Conservation (phyloP, 768 basidiomycete species). For the Coprinellus micaceus region DNA sequence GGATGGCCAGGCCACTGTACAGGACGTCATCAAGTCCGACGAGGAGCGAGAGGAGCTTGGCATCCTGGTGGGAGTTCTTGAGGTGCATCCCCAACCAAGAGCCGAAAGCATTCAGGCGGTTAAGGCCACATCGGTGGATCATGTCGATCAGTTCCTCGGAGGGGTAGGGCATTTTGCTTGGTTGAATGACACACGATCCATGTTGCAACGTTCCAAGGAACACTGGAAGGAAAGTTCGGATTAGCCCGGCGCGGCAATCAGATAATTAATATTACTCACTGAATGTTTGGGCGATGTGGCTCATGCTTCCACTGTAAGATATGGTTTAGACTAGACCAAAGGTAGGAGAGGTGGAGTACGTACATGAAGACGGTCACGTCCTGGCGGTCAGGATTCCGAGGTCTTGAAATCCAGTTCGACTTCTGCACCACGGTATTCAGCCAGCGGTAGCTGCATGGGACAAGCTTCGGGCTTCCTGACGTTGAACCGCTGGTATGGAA, state of each 20-base stretch:
- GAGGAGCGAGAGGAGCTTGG: constrained; percentile 58
- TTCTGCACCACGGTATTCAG: constrained; percentile 59
- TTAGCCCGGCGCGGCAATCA: constrained; percentile 21
- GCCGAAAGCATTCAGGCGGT: constrained; percentile 73
- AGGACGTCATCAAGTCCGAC: constrained; percentile 57
- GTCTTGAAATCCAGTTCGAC: constrained; percentile 48
- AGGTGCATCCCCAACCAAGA: constrained; percentile 66
- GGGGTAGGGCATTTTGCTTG: constrained; percentile 60
- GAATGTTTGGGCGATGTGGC: constrained; percentile 75
- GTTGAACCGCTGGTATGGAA: constrained; percentile 84
- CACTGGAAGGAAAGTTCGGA: constrained; percentile 42
- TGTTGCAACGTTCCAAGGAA: constrained; percentile 69
- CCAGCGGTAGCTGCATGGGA: constrained; percentile 69
- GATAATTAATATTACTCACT: constrained; percentile 43
- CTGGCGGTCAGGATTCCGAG: constrained; percentile 46
- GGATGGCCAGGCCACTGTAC: constrained; percentile 62
- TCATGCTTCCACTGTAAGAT: constrained; percentile 70
- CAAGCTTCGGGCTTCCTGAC: constrained; percentile 78
- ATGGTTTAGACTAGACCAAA: constrained; percentile 32
- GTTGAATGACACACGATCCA: constrained; percentile 70
- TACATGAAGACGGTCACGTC: constrained; percentile 76
- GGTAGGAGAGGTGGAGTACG: constrained; percentile 28
- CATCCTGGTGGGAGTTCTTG: constrained; percentile 52
- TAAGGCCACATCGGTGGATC: constrained; percentile 63
- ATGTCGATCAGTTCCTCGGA: constrained; percentile 70